Evolutionary conservation across 129 eudicot species (phyloP).

Genomic region (Logfia minima): DNA sequence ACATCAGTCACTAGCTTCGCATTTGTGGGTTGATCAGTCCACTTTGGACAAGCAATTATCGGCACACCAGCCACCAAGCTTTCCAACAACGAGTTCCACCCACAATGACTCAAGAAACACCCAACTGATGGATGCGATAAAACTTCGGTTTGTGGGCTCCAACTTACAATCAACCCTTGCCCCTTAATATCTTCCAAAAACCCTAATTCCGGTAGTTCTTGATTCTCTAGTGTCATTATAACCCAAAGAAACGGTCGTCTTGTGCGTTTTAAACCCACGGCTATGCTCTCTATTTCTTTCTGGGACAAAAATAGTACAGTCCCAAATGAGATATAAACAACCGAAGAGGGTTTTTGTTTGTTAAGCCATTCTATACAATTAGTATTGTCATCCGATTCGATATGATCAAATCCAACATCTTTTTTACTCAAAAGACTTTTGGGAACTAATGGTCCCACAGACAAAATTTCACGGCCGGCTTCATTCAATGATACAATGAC

Average conservation of each 20-base stretch:
- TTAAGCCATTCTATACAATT: conserved; percentile 44
- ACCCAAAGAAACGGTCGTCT: conserved; percentile 51
- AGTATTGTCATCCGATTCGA: conserved; percentile 15
- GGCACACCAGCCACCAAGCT: conserved; percentile 47
- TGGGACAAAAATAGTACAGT: conserved; percentile 20
- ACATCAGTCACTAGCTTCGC: conserved; percentile 43
- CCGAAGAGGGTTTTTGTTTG: conserved; percentile 33
- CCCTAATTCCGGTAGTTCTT: conserved; percentile 3
- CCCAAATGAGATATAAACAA: conserved; percentile 53
- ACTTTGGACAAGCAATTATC: conserved; percentile 46
- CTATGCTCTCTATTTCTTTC: conserved; percentile 33
- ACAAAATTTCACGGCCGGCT: conserved; percentile 15
- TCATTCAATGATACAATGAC: conserved; percentile 14
- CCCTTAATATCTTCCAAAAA: conserved; percentile 32
- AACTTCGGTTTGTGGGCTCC: conserved; percentile 48
- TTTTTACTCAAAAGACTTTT: conserved; percentile 18
- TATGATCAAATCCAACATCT: conserved; percentile 22
- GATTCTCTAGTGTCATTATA: conserved; percentile 23
- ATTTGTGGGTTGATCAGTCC: conserved; percentile 61
- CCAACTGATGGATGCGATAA: conserved; percentile 38
- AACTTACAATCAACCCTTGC: conserved; percentile 48
- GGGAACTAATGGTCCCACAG: conserved; percentile 51
- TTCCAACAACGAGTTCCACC: conserved; percentile 58
- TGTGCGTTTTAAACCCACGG: conserved; percentile 19
- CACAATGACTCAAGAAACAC: conserved; percentile 58